Evolutionary conservation across 106 monocot species (phyloP).

Genomic region (Cymbidium sinense): DNA sequence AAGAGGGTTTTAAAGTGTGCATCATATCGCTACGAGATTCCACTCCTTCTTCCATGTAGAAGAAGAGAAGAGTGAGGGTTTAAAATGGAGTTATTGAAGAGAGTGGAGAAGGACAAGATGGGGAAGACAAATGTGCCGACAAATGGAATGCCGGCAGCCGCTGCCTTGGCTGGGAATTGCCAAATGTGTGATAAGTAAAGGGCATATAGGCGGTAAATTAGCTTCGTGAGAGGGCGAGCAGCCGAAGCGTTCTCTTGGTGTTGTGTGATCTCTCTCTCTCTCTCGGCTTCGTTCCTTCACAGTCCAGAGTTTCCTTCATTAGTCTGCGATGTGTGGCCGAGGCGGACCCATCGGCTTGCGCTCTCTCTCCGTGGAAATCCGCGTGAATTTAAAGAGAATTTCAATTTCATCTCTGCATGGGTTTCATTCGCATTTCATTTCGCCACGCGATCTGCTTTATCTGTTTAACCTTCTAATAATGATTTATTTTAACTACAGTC

Average conservation of each 20-base stretch:
- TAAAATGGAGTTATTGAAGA: not conserved
- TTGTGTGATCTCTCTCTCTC: not conserved
- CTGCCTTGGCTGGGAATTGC: not conserved
- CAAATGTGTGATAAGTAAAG: slow-evolving; percentile 6
- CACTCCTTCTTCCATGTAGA: slow-evolving; percentile 18
- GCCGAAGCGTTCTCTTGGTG: not conserved
- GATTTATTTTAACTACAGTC: no score
- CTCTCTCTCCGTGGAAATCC: slow-evolving; percentile 6
- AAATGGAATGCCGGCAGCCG: slow-evolving; percentile 5
- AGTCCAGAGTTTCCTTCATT: not conserved
- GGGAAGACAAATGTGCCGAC: not conserved
- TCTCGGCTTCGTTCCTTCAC: not conserved
- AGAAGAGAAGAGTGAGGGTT: not conserved
- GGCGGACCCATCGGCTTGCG: not conserved
- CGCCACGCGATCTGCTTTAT: not conserved
- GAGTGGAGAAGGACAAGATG: not conserved
- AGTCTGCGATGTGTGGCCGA: not conserved
- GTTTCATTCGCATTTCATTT: slow-evolving; percentile 12
- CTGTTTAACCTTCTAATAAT: not conserved
- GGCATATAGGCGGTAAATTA: not conserved
- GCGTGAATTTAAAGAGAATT: slow-evolving; percentile 8
- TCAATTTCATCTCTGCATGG: slow-evolving; percentile 5
- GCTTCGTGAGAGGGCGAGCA: not conserved
- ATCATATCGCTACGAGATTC: slow-evolving; percentile 8
- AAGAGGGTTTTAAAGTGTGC: not conserved